These are phyloP conservation scores for Leersia perrieri DNA, from an alignment of 176 grass and related monocot species.

Conservation along the genomic window DNA sequence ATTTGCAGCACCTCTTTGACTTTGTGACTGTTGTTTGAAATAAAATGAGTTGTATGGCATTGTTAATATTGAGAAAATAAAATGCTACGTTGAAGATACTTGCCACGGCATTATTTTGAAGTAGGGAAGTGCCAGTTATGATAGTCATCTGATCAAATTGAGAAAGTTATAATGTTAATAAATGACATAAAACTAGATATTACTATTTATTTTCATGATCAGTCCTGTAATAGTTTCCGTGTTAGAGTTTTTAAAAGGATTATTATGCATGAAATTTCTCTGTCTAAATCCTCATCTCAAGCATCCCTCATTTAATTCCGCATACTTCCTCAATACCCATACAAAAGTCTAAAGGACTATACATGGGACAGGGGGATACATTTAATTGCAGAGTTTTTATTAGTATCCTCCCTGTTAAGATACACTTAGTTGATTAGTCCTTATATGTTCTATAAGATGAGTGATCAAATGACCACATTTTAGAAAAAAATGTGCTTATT, in stretches of 20 bases:
- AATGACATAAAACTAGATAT: background rate
- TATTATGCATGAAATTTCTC: background rate
- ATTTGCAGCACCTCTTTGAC: conserved; percentile 87
- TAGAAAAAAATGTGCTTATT: too few relatives aligned
- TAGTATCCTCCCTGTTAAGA: too few relatives aligned
- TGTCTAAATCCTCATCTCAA: too few relatives aligned
- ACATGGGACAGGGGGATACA: too few relatives aligned
- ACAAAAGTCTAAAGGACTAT: too few relatives aligned
- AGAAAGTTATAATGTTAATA: background rate
- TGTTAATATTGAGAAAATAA: background rate
- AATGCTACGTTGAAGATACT: background rate
- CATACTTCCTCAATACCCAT: too few relatives aligned
- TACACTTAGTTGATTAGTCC: too few relatives aligned
- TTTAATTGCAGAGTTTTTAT: too few relatives aligned
- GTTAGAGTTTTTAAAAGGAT: background rate
- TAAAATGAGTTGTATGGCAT: background rate
- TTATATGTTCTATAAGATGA: too few relatives aligned
- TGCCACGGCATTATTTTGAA: conserved; percentile 82
- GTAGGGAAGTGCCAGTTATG: conserved; percentile 58
- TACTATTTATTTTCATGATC: background rate
- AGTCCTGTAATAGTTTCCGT: background rate
- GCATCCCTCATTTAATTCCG: too few relatives aligned
- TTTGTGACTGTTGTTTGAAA: conserved; percentile 46
- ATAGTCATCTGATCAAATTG: conserved; percentile 57
- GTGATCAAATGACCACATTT: too few relatives aligned